These are phyloP conservation scores for Hymenoscyphus fraxineus DNA, from an alignment of 2,329 filamentous ascomycete genomes.

Conservation along the genomic window DNA sequence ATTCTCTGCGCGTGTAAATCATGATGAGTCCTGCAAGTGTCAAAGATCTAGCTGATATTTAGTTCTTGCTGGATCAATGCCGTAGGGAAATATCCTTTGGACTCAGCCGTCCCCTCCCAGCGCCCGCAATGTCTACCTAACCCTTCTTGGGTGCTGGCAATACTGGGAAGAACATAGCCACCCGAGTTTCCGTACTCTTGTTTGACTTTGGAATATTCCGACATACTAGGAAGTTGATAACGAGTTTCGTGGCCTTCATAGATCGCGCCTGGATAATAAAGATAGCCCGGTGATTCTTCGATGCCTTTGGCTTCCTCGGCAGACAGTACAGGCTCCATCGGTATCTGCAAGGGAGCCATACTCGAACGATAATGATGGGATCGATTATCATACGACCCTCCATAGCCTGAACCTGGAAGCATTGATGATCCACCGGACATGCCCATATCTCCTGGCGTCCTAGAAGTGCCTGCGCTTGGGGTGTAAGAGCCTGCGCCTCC, in stretches of 20 bases:
- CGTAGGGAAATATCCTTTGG: constrained; percentile 33
- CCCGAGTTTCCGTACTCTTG: constrained; percentile 23
- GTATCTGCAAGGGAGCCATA: constrained; percentile 29
- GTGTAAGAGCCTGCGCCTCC: constrained; percentile 32
- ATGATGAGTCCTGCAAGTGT: not conserved
- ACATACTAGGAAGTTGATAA: constrained; percentile 27
- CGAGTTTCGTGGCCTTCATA: constrained; percentile 31
- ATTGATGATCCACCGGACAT: constrained; percentile 32
- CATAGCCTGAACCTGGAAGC: constrained; percentile 27
- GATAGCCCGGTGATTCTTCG: constrained; percentile 28
- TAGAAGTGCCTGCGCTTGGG: constrained; percentile 22
- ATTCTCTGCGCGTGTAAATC: constrained; percentile 5
- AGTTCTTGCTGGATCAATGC: constrained; percentile 31
- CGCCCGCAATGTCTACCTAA: constrained; percentile 32
- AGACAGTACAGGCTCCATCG: constrained; percentile 32
- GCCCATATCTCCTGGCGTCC: constrained; percentile 29
- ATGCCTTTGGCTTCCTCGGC: constrained; percentile 33
- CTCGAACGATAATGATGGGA: constrained; percentile 28
- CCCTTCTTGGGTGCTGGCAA: constrained; percentile 22
- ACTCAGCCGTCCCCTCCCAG: constrained; percentile 31
- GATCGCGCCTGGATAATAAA: constrained; percentile 33
- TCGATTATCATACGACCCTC: constrained; percentile 27
- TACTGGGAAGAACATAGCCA: constrained; percentile 29
- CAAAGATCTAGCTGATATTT: constrained; percentile 28
- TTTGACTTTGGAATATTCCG: constrained; percentile 31